Percentiles rank a stretch among this genome's conserved stretches.
Evolutionary conservation across 768 basidiomycete species (phyloP).

Genomic region (Suillus subalutaceus): DNA sequence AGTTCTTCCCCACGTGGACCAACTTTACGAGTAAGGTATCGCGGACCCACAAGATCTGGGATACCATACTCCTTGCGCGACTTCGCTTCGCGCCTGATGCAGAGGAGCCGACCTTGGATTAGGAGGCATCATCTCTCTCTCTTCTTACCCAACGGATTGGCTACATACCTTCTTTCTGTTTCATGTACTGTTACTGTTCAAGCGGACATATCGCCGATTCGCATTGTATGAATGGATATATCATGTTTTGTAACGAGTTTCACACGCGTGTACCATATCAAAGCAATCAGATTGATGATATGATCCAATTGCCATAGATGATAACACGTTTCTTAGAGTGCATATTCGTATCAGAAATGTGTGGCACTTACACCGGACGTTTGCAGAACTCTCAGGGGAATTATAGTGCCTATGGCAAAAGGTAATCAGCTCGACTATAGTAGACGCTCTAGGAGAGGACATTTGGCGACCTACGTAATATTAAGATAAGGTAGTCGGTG

Average conservation of each 20-base stretch:
- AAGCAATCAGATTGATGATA: not conserved
- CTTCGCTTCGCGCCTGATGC: slow-evolving; percentile 68
- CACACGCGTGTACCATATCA: not conserved
- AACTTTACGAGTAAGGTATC: slow-evolving; percentile 60
- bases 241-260: slow-evolving; percentile 1
- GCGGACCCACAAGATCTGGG: slow-evolving; percentile 42
- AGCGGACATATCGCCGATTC: not conserved
- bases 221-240: not conserved
- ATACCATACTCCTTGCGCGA: slow-evolving; percentile 66
- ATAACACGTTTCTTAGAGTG: not conserved
- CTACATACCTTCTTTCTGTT: not conserved
- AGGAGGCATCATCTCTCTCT: not conserved
- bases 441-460: not conserved
- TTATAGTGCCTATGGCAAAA: not conserved
- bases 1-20: slow-evolving; percentile 26
- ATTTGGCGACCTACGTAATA: not conserved
- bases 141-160: not conserved
- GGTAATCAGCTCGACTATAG: not conserved
- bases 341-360: not conserved
- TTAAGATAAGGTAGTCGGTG: not conserved
- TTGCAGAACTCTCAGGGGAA: not conserved
- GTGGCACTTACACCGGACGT: not conserved
- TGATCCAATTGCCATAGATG: not conserved
- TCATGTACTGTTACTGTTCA: not conserved
- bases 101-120: slow-evolving; percentile 52